These are phyloP conservation scores for Pythium dissimile DNA, from an alignment of 352 stramenopile species.

Conservation along the genomic window DNA sequence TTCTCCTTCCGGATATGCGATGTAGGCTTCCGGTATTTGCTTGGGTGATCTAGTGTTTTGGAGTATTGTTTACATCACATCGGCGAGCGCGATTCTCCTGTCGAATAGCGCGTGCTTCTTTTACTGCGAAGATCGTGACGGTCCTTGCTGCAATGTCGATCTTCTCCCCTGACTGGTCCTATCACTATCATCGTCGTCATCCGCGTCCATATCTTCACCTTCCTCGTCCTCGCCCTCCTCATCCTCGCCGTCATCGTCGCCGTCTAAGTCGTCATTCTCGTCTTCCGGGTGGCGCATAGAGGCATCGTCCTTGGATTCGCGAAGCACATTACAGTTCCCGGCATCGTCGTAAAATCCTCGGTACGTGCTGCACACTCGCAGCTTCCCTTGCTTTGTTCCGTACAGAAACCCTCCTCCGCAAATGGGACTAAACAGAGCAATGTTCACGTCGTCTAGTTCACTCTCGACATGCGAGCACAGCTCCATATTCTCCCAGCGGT, in stretches of 20 bases:
- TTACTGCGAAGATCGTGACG: constrained; percentile 6
- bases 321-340: constrained; percentile 82
- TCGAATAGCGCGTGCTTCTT: not conserved
- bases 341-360: constrained; percentile 70
- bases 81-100: not conserved
- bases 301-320: constrained; percentile 23
- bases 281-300: constrained; percentile 2
- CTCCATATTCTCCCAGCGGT: constrained; percentile 88
- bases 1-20: no score
- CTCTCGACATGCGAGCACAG: constrained; percentile 83
- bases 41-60: no score
- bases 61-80: not conserved
- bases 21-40: no score
- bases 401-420: constrained; percentile 97
- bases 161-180: not conserved
- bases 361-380: constrained; percentile 86
- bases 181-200: not conserved
- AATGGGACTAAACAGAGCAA: constrained; percentile 97
- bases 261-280: constrained; percentile 11
- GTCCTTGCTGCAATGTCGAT: not conserved
- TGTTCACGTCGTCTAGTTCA: constrained; percentile 97
- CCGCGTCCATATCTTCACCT: constrained; percentile 19
- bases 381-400: constrained; percentile 95
- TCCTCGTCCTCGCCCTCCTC: constrained; percentile 11
- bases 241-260: constrained; percentile 9